Evolutionary conservation across 441 rosid genomes (phyloP), one percentile per base, ranked within the genome.

Genomic region (Monsonia emarginata): DNA sequence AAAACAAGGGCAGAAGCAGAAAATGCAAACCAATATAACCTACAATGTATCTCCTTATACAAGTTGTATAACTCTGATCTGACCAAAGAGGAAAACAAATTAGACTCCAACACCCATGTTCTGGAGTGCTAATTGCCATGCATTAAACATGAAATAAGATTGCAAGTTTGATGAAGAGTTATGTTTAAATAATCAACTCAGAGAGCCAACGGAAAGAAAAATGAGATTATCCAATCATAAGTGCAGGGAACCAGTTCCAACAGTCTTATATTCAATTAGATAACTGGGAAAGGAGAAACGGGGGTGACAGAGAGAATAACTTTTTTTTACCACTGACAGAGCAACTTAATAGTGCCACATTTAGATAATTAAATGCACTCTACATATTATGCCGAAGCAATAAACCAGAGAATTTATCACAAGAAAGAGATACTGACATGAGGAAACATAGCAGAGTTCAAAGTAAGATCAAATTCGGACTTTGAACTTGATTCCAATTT

Each of bases 401-500:
- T 18, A 48, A 18, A 25, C 56, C 56, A 48, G 24, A 18, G 6
- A 21, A 11, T 11, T 26, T 5, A 70, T 30, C 18, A 32, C 34
- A 63, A 65, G 60, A 60, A 66, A 69, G 76, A 46, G 70, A 50
- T 38, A 76, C 91, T 78, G 65, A 80, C 90, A 74, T 77, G 74
- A 24, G 74, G 76, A 48, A 74, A 50, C 48, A 66, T 61, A 19
- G 59, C 73, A 72, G 83, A 67, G 78, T 75, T 76, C 71, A 81
- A 50, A 57, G 68, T 70, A 67, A 48, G 74, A 59, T 83, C 83
- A 78, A 77, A 70, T 44, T 74, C 86, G 66, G 85, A 65, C 76
- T 81, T 86, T 36, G 83, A 76, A 67, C 59, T 80, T 64, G 88
- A 82, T 38, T 82, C 85, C 10, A 69, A 77, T 82, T 84, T 93